Evolutionary conservation across 2,329 filamentous ascomycete genomes (phyloP).

Genomic region (Penicillium hordei): DNA sequence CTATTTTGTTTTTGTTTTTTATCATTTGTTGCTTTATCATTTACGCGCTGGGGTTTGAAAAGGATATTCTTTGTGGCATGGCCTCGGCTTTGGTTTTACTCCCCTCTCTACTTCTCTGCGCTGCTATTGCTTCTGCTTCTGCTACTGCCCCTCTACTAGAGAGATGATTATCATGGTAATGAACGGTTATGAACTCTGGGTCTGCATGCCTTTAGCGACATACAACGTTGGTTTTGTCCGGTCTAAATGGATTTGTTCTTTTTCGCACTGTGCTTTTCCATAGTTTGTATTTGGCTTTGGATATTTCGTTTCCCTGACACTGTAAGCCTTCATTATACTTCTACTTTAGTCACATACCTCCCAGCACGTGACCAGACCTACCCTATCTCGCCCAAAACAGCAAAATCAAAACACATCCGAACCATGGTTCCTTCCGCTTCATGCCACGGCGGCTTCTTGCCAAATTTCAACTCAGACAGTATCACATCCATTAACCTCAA

Average conservation of each 20-base stretch:
- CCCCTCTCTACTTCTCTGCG: slow-evolving; percentile 8
- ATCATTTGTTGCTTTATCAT: background rate
- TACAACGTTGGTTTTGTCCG: slow-evolving; percentile 6
- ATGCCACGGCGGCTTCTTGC: slow-evolving; percentile 12
- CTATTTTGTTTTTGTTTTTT: slow-evolving; percentile 5
- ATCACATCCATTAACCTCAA: background rate
- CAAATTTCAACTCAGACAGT: background rate
- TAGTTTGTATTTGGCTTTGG: background rate
- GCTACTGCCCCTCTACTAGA: slow-evolving; percentile 20
- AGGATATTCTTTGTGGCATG: slow-evolving; percentile 12
- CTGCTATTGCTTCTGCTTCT: slow-evolving; percentile 12
- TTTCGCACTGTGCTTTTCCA: background rate
- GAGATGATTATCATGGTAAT: slow-evolving; percentile 32
- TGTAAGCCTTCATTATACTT: background rate
- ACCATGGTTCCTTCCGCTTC: slow-evolving; percentile 17
- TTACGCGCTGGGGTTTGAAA: slow-evolving; percentile 12
- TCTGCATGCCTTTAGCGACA: slow-evolving; percentile 10
- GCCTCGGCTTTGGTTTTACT: slow-evolving; percentile 8
- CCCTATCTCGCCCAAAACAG: slow-evolving; percentile 27
- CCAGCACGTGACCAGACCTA: slow-evolving; percentile 15
- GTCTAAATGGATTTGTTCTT: slow-evolving; percentile 8
- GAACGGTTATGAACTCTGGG: slow-evolving; percentile 26
- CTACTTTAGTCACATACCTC: background rate
- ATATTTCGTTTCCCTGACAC: too few species aligned
- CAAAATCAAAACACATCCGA: slow-evolving; percentile 25